Base-by-base conservation (phyloP, 2,329 filamentous ascomycete genomes). In the Colletotrichum tamarilloi region DNA sequence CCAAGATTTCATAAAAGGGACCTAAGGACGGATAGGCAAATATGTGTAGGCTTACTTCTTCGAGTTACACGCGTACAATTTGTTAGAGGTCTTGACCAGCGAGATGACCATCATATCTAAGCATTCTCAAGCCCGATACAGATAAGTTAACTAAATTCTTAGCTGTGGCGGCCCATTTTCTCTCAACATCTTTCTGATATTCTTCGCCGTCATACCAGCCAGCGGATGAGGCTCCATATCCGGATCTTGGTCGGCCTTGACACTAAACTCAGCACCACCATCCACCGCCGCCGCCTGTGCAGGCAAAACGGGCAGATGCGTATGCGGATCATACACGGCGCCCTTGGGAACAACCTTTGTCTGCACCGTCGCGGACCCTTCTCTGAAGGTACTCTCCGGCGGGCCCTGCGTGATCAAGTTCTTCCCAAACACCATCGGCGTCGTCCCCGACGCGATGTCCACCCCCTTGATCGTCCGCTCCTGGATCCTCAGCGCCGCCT, bases 401-500 rank as follows among this genome's bases (percentile, higher is more conserved):
- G 64, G 26, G 1, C 69, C 69, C 11, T 28, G 28, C 8, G 69
- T 63, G 5, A 32, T 52, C 6, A 72, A 5, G 12, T 63, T 63
- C 52, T 19, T 52, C 12, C 69, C 69, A 3, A 72, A 28, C 11
- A 28, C 30, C 69, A 68, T 72, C 1, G 57, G 26, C 11, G 1
- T 72, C 64, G 35, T 58, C 1, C 60, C 71, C 1, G 64, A 68
- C 4, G 69, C 69, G n/a, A 72, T 68, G 22, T 72, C 69, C 5
- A 72, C 65, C 1, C 69, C 69, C 9, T 38, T 62, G 30, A 72
- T 63, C 5, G 62, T 58, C 19, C 58, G 57, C 28, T 68, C 52
- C 16, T 68, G 65, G 4, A 72, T 68, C 5, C 69, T n/a, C 3
- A 68, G 65, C 1, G 69, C 49, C 0, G 69, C 69, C 49, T 72